Base-by-base conservation (phyloP, 1,284 basidiomycete genomes). In the Irpex sp. region DNA sequence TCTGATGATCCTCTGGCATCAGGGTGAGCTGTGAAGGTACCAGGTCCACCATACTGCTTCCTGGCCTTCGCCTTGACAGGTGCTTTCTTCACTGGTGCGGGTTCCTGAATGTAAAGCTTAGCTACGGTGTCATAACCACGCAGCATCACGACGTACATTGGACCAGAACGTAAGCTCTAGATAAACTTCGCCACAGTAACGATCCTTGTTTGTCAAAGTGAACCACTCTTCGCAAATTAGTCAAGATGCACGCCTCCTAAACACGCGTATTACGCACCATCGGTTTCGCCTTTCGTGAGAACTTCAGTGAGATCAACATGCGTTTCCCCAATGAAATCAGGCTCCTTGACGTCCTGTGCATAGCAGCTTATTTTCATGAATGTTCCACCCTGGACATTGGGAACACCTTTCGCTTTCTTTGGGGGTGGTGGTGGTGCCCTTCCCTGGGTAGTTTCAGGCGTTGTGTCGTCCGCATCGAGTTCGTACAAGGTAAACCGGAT, bases 161-260 rank as follows among this genome's bases (percentile, higher is more conserved):
- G 94, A 95, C 87, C 92, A 98, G 78, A 96, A 98, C 0, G 95
- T 98, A 72, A 97, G 76, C 74, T 98, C 96, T 21, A 98, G 80
- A 71, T 96, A 97, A 17, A 98, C 88, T 74, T 97, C 95, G 3
- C 95, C 95, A 54, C 89, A 88, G 75, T 97, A 97, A 69, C 95
- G 94, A 67, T 93, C 93, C 77, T 96, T 97, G 78, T 91, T 83
- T 74, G 83, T 85, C 43, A 98, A 79, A 15, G 88, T 90, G 72
- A 97, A 96, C 97, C 97, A 99, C 73, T 98, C 97, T 97, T 72
- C 19, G 1, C 50, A 33, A 47, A 61, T 57, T 57, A 9, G 43
- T 31, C 21, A 43, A 9, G 59, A 51, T 31, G 62, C 55, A 66
- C 47, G 5, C 13, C 15, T 8, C 3, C 57, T 57, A 36, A 46